These are phyloP conservation scores for Populus ilicifolia DNA, from an alignment of 345 rosid genomes.

Conservation along the genomic window DNA sequence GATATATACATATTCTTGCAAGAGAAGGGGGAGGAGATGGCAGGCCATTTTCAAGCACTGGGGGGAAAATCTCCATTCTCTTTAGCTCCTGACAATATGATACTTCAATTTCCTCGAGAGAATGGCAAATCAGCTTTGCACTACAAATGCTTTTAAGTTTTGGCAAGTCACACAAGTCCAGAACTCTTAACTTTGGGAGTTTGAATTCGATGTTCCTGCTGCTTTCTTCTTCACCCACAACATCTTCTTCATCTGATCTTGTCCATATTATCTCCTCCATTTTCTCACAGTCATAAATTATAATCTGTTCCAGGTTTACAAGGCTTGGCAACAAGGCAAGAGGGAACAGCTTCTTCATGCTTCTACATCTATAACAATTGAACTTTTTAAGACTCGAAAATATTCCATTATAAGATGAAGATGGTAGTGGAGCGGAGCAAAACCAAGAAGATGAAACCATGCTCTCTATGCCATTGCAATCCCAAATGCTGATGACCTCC, in stretches of 20 bases:
- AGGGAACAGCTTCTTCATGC: constrained; percentile 11
- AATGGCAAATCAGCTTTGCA: too few species aligned
- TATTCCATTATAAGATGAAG: not conserved
- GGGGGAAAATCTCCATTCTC: too few species aligned
- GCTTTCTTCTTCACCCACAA: not conserved
- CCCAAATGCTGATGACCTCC: not conserved
- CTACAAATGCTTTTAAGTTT: constrained; percentile 12
- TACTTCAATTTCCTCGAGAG: too few species aligned
- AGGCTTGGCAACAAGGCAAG: constrained; percentile 1
- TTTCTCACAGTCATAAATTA: not conserved
- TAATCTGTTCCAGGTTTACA: constrained; percentile 7
- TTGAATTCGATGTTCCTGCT: not conserved
- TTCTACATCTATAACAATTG: not conserved
- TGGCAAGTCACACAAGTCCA: not conserved
- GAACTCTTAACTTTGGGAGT: not conserved
- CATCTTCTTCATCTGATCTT: not conserved
- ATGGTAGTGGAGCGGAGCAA: not conserved
- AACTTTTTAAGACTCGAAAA: not conserved
- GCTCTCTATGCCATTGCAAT: not conserved
- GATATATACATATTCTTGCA: too few species aligned
- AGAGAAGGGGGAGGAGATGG: too few species aligned
- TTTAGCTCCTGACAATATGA: too few species aligned
- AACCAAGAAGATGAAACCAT: not conserved
- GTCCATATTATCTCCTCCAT: constrained; percentile 25
- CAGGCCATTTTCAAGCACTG: too few species aligned